These are phyloP conservation scores for Globisporangium recalcitrans DNA, from an alignment of 352 stramenopile species.

Conservation along the genomic window DNA sequence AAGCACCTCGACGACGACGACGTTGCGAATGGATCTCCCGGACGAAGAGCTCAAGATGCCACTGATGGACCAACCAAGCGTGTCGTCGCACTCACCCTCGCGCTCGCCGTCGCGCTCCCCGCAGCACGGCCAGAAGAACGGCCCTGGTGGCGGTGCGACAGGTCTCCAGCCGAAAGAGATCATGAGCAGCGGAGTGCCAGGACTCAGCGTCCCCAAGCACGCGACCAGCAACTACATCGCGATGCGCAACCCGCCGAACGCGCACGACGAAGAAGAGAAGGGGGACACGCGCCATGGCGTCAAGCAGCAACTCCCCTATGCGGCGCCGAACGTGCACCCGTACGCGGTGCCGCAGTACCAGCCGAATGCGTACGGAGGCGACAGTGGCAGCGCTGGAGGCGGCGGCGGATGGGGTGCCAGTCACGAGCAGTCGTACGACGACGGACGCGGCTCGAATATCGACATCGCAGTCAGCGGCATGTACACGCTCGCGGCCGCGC, in stretches of 20 bases:
- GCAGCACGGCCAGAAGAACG: conserved; percentile 6
- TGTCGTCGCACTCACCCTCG: conserved; percentile 14
- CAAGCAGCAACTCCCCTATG: conserved; percentile 43
- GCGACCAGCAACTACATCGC: conserved; percentile 31
- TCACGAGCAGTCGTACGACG: conserved; percentile 37
- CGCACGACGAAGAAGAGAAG: conserved; percentile 54
- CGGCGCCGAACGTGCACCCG: conserved; percentile 70
- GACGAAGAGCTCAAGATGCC: conserved; percentile 76
- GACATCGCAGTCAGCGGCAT: conserved; percentile 83
- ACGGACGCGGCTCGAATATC: conserved; percentile 45
- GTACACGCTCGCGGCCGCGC: conserved; percentile 77
- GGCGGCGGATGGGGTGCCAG: conserved; percentile 33
- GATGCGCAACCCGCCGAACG: conserved; percentile 19
- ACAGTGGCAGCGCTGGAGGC: conserved; percentile 32
- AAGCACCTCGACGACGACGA: too few species aligned
- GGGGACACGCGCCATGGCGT: conserved; percentile 23
- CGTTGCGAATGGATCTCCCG: conserved; percentile 56
- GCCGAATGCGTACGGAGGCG: conserved; percentile 44
- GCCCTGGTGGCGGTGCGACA: conserved; percentile 10
- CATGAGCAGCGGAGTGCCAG: neutral
- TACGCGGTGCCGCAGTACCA: conserved; percentile 81
- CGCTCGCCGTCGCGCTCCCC: conserved; percentile 11
- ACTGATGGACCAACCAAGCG: conserved; percentile 34
- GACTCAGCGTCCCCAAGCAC: conserved; percentile 4
- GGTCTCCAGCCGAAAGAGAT: conserved; percentile 19